Percentiles rank a stretch among this genome's conserved stretches.
These are phyloP conservation scores for Sugiyamaella neomexicana DNA, from an alignment of 1,139 yeast species.

Conservation along the genomic window DNA sequence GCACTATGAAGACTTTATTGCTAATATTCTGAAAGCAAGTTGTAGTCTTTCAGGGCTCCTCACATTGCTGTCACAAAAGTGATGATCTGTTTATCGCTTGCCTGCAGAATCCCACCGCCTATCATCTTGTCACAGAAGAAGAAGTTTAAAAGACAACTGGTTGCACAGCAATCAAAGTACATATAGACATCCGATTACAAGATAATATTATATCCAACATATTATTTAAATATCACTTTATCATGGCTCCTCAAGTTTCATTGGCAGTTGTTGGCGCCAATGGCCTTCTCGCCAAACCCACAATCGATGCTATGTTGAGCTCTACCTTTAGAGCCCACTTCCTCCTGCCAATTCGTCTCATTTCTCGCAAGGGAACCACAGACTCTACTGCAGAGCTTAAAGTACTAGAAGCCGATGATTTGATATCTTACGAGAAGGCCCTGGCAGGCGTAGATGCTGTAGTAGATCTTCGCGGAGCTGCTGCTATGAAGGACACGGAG, in stretches of 20 bases:
- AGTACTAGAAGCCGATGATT: slow-evolving; percentile 29
- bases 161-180: too few relatives aligned
- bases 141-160: too few relatives aligned
- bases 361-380: slow-evolving; percentile 41
- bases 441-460: slow-evolving; percentile 54
- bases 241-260: slow-evolving; percentile 1
- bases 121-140: too few relatives aligned
- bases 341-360: slow-evolving; percentile 49
- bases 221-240: background rate
- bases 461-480: slow-evolving; percentile 45
- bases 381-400: slow-evolving; percentile 37
- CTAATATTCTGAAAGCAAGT: too few relatives aligned
- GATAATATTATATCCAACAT: too few relatives aligned
- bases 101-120: too few relatives aligned
- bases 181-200: too few relatives aligned
- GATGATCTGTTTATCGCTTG: too few relatives aligned
- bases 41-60: too few relatives aligned
- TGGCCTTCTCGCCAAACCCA: slow-evolving; percentile 51
- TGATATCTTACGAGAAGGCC: slow-evolving; percentile 40
- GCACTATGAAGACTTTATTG: too few relatives aligned
- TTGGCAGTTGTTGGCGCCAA: slow-evolving; percentile 42
- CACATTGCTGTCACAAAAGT: too few relatives aligned
- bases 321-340: slow-evolving; percentile 46
- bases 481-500: background rate
- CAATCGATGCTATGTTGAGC: slow-evolving; percentile 46